Conservation (phyloP, 495 filamentous ascomycete species). For the Neurospora sp. region DNA sequence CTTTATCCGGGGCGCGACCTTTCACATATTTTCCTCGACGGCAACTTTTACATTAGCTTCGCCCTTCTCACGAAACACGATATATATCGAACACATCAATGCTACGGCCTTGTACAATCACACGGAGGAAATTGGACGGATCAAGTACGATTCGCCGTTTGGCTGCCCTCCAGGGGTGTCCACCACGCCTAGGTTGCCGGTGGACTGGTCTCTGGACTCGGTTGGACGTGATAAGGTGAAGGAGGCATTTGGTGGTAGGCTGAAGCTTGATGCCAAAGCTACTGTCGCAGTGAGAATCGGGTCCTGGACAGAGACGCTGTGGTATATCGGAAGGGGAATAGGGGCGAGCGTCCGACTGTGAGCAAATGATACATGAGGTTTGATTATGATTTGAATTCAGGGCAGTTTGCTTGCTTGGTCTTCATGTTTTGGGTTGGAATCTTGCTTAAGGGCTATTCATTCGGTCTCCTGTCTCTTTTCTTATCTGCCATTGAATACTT, state of each 20-base stretch:
- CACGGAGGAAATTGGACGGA: constrained; percentile 63
- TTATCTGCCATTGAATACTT: background rate
- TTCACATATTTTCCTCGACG: constrained; percentile 78
- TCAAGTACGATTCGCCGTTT: constrained; percentile 64
- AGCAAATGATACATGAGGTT: background rate
- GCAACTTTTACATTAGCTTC: constrained; percentile 78
- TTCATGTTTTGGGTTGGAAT: background rate
- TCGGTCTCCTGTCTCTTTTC: background rate
- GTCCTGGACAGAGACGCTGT: constrained; percentile 58
- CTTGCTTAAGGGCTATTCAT: background rate
- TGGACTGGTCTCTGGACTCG: constrained; percentile 62
- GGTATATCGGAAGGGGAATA: constrained; percentile 65
- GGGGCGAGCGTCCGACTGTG: constrained; percentile 60
- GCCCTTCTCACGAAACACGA: constrained; percentile 56
- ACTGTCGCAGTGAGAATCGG: constrained; percentile 59
- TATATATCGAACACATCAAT: constrained; percentile 69
- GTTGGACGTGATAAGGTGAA: constrained; percentile 75
- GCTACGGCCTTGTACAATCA: constrained; percentile 80
- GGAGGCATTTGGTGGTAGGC: constrained; percentile 70
- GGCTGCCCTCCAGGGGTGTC: constrained; percentile 65
- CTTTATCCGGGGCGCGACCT: constrained; percentile 79
- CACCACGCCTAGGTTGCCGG: constrained; percentile 65
- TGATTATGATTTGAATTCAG: background rate
- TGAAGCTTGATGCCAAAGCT: constrained; percentile 73
- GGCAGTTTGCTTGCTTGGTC: background rate